Evolutionary conservation across 202 grass and related monocot species (phyloP).

Genomic region (Setaria italica): DNA sequence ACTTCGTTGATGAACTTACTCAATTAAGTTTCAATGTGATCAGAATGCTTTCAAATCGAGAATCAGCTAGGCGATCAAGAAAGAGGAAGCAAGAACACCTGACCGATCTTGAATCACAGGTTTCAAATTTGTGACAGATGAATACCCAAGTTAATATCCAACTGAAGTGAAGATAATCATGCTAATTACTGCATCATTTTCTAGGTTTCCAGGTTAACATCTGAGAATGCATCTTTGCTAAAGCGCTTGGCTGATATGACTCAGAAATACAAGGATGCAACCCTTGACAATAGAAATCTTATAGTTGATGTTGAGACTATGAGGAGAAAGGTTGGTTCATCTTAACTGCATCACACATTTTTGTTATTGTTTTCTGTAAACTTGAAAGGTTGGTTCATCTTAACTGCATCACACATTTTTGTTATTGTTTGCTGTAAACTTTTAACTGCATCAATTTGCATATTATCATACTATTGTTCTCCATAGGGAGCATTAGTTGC

Average conservation of each 20-base stretch:
- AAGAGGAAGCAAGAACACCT: slow-evolving; percentile 88
- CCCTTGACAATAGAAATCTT: slow-evolving; percentile 69
- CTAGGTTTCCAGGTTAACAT: slow-evolving; percentile 74
- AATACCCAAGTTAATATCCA: slow-evolving; percentile 19
- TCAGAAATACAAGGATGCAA: slow-evolving; percentile 78
- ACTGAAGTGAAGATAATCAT: slow-evolving; percentile 16
- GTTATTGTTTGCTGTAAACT: neutral
- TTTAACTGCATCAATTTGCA: slow-evolving; percentile 30
- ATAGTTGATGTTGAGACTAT: slow-evolving; percentile 71
- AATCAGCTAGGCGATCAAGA: slow-evolving; percentile 90
- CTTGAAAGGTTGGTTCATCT: slow-evolving; percentile 12
- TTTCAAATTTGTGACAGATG: slow-evolving; percentile 41
- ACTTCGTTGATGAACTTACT: slow-evolving; percentile 28
- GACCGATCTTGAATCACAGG: slow-evolving; percentile 78
- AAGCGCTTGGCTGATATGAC: slow-evolving; percentile 72
- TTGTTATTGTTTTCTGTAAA: neutral
- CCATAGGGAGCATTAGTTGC: neutral
- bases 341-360: slow-evolving; percentile 20
- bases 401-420: slow-evolving; percentile 11
- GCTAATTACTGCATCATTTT: slow-evolving; percentile 49
- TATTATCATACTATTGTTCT: neutral
- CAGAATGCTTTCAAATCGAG: slow-evolving; percentile 94
- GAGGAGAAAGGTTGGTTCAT: slow-evolving; percentile 65
- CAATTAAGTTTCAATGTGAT: slow-evolving; percentile 21
- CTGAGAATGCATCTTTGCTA: slow-evolving; percentile 76